phyloP scores from a whole-genome alignment of 495 filamentous ascomycete species.

The Apodospora peruviana region DNA sequence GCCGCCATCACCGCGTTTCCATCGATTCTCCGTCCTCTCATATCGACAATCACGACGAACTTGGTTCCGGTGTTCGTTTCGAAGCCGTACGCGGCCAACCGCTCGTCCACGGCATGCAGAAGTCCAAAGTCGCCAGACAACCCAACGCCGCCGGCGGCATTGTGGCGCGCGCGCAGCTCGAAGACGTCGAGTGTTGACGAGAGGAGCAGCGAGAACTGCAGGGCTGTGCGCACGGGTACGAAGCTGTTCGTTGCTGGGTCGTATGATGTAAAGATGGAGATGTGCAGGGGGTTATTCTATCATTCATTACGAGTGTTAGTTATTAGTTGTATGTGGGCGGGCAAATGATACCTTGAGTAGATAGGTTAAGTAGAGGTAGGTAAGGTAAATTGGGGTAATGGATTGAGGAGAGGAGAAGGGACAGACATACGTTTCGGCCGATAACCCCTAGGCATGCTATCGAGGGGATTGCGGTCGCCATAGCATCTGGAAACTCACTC shows the following conservation, averaged over 20 bases:
- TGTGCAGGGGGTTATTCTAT: slow-evolving; percentile 94
- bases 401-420: not conserved
- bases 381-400: not conserved
- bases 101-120: slow-evolving; percentile 87
- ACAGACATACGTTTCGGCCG: slow-evolving; percentile 66
- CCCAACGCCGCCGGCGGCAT: slow-evolving; percentile 50
- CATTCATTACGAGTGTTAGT: too few relatives aligned
- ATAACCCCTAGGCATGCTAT: slow-evolving; percentile 93
- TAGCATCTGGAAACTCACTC: slow-evolving; percentile 5
- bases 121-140: slow-evolving; percentile 78
- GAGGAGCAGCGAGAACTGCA: slow-evolving; percentile 89
- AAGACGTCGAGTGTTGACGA: slow-evolving; percentile 91
- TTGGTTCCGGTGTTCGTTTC: slow-evolving; percentile 94
- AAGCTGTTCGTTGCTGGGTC: slow-evolving; percentile 37
- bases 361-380: not conserved
- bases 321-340: not conserved
- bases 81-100: slow-evolving; percentile 87
- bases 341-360: not conserved
- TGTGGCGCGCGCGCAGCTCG: slow-evolving; percentile 65
- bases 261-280: slow-evolving; percentile 77
- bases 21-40: slow-evolving; percentile 54
- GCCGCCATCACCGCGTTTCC: slow-evolving; percentile 18
- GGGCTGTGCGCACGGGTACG: slow-evolving; percentile 48
- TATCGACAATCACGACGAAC: slow-evolving; percentile 82
- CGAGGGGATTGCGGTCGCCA: slow-evolving; percentile 53